Evolutionary conservation across 1,139 yeast species (phyloP).

Genomic region (Geotrichum phurueaensis): DNA sequence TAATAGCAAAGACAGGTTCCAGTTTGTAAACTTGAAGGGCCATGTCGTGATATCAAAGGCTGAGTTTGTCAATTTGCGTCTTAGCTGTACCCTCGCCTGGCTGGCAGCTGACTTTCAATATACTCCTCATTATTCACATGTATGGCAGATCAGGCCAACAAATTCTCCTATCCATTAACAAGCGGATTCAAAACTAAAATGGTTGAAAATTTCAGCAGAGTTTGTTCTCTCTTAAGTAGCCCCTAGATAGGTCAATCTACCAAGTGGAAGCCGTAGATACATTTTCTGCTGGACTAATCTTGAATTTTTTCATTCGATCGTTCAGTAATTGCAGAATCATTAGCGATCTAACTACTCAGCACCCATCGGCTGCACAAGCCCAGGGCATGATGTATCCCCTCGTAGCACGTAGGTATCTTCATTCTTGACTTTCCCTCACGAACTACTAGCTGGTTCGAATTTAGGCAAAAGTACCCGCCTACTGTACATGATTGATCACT

Average conservation of each 20-base stretch:
- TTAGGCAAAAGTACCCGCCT: not conserved
- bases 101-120: not conserved
- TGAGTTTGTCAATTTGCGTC: not conserved
- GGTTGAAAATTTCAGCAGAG: not conserved
- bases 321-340: not conserved
- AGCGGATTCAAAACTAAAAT: not conserved
- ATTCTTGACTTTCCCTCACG: not conserved
- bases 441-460: not conserved
- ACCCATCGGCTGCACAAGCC: not conserved
- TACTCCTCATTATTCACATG: not conserved
- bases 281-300: not conserved
- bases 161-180: not conserved
- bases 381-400: not conserved
- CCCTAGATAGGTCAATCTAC: not conserved
- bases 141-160: not conserved
- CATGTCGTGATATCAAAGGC: not conserved
- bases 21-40: not conserved
- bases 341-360: not conserved
- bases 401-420: not conserved
- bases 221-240: too few species aligned
- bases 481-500: not conserved
- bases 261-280: not conserved
- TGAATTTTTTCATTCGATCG: not conserved
- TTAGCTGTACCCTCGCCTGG: not conserved
- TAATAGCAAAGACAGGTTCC: not conserved